Base-by-base conservation (phyloP, 139 green algal genomes). In the Chlorella vulgaris region DNA sequence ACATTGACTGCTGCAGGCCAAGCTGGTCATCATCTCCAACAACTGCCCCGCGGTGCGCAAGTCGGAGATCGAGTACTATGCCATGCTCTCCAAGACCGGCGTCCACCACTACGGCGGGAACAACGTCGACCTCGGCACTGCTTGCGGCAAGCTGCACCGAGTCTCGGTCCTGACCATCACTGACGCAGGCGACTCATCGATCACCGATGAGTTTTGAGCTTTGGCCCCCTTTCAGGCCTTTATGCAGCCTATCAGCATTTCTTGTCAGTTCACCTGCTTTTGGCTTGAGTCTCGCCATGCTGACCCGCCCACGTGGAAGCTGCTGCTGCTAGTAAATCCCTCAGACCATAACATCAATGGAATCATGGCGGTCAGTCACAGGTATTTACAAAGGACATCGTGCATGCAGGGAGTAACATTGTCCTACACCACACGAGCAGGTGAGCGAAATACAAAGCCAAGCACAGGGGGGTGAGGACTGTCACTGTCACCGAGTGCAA, bases 51-150 rank as follows among this genome's bases (percentile, higher is more conserved):
- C 95, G 28, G 91, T 99, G 63, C 88, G 94, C 82, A 98, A 98
- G 90, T 96, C 92, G 43, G 97, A 99, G 92, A 95, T 99, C 36
- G 97, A 99, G 94, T 99, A 99, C 94, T 99, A 99, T 83, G 97
- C 97, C 78, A 99, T 99, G 97, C 93, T 99, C 7, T 94, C 94
- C 81, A 99, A 99, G 94, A 97, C 96, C 35, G 94, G 92, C 83
- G 97, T 99, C 74, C 94, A 98, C 91, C 97, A 99, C 91, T 99
- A 98, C 92, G 85, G 78, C 40, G 97, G 97, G 86, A 98, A 98
- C 94, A 99, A 99, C 89, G 94, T 98, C 19, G 97, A 99, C 78
- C 91, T 99, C 71, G 97, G 97, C 63, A 99, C 97, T 42, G 94
- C 97, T 21, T 99, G 97, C 85, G 97, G 97, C 81, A 98, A 98